Base-by-base conservation (phyloP, 768 basidiomycete genomes). In the Zangia roseola region DNA sequence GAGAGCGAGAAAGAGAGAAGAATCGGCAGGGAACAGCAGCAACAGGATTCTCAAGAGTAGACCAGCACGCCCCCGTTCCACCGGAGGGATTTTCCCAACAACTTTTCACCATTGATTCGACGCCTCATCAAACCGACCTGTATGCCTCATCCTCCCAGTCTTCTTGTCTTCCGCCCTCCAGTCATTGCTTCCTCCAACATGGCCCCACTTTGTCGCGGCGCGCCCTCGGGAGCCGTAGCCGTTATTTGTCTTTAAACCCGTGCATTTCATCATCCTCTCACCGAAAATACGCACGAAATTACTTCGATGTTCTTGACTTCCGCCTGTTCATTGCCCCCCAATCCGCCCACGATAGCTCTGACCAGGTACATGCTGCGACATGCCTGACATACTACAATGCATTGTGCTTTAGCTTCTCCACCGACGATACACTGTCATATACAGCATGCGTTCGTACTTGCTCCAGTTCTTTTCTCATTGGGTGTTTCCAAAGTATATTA, bases 1-100 rank as follows among this genome's bases (percentile, higher is more conserved):
- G 94, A 97, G 74, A 93, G 85, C 66, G 92, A 94, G 81, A 95
- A 95, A 74, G 91, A 94, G 74, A 81, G 93, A 70, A 80, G 93
- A 60, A 89, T 94, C 49, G 89, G 89, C 47, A 78, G 86, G 56
- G 91, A 92, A 68, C 80, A 84, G 54, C 83, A 88, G 61, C 85
- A 88, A 62, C 85, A 89, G 64, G 84, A 88, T 69, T 77, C 83
- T 52, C 83, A 86, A 63, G 66, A 69, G 30, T 70, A 54, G 63
- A 47, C 7, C 38, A 45, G 19, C 37, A 36, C 14, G 3, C 44
- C 16, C 19, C 43, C 21, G 5, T 37, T 31, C 33, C 17, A 28
- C 43, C 6, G 19, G 16, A 35, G n/a, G n/a, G 41, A 49, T 47
- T 42, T 31, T 17, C 45, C n/a, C 41, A 19, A 21, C 23, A 35